These are phyloP conservation scores for Dendrobium nobile DNA, from an alignment of 106 monocot genomes.

Conservation along the genomic window DNA sequence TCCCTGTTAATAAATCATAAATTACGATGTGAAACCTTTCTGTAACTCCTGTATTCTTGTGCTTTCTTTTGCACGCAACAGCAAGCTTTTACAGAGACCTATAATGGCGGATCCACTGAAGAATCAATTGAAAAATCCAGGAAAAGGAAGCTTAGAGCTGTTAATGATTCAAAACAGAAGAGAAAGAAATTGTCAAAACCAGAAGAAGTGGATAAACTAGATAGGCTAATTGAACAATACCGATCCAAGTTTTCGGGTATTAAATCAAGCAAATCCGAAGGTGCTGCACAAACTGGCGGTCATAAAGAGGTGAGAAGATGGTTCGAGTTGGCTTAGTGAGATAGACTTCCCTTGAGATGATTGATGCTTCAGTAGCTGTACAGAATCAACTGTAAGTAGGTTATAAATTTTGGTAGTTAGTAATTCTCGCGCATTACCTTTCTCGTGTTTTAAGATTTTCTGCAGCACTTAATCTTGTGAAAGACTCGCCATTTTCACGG, in stretches of 20 bases:
- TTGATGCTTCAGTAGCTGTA: background rate
- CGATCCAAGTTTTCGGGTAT: conserved; percentile 55
- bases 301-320: conserved; percentile 51
- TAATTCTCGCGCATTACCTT: too few relatives aligned
- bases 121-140: conserved; percentile 5
- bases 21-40: background rate
- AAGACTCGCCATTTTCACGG: too few relatives aligned
- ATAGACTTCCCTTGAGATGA: background rate
- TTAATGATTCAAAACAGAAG: conserved; percentile 15
- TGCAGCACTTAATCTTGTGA: too few relatives aligned
- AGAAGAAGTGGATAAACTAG: conserved; percentile 60
- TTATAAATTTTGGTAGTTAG: background rate
- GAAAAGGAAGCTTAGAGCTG: conserved; percentile 42
- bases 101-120: conserved; percentile 6
- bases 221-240: conserved; percentile 69
- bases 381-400: background rate
- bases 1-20: background rate
- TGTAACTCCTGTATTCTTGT: background rate
- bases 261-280: conserved; percentile 21
- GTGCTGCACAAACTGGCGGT: background rate
- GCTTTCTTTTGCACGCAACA: conserved; percentile 4
- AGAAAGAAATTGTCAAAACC: conserved; percentile 22
- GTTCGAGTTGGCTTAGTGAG: conserved; percentile 29
- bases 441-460: too few relatives aligned
- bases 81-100: background rate